phyloP scores from a whole-genome alignment of 768 basidiomycete genomes.

The Hebeloma cylindrosporum region DNA sequence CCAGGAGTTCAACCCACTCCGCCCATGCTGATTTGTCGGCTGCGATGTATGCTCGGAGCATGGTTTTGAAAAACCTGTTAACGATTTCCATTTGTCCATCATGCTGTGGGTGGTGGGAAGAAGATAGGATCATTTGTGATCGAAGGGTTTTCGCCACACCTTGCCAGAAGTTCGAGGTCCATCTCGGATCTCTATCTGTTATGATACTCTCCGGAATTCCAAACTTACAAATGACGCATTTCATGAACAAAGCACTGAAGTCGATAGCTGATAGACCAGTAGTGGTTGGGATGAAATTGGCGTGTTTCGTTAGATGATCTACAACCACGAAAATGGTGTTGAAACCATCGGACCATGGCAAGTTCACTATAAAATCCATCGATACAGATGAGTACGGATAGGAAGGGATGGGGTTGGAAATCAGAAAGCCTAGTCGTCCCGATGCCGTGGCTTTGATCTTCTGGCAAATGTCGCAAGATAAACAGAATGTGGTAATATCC shows the following conservation, averaged over 20 bases:
- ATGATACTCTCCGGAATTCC: constrained; percentile 24
- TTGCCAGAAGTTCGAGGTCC: constrained; percentile 29
- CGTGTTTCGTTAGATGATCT: constrained; percentile 26
- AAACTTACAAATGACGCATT: constrained; percentile 21
- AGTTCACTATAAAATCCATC: constrained; percentile 23
- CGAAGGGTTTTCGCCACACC: too few relatives aligned
- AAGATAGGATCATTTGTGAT: too few relatives aligned
- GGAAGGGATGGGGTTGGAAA: constrained; percentile 21
- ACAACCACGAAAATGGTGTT: constrained; percentile 24
- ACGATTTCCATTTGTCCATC: too few relatives aligned
- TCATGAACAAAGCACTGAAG: constrained; percentile 23
- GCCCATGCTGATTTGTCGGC: too few relatives aligned
- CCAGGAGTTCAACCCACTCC: too few relatives aligned
- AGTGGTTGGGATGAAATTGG: constrained; percentile 17
- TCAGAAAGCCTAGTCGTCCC: constrained; percentile 15
- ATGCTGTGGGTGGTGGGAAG: too few relatives aligned
- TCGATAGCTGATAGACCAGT: constrained; percentile 17
- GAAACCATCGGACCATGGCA: constrained; percentile 20
- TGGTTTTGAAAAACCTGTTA: too few relatives aligned
- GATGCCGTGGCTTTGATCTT: constrained; percentile 22
- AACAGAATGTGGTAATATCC: constrained; percentile 13
- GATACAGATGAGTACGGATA: constrained; percentile 21
- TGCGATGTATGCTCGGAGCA: too few relatives aligned
- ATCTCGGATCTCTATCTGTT: constrained; percentile 19
- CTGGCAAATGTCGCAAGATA: constrained; percentile 26